A percentile compares a stretch with the other conserved stretches of the same genome.
phyloP scores from a whole-genome alignment of 805 yeast species.

The Starmerella bacillaris region DNA sequence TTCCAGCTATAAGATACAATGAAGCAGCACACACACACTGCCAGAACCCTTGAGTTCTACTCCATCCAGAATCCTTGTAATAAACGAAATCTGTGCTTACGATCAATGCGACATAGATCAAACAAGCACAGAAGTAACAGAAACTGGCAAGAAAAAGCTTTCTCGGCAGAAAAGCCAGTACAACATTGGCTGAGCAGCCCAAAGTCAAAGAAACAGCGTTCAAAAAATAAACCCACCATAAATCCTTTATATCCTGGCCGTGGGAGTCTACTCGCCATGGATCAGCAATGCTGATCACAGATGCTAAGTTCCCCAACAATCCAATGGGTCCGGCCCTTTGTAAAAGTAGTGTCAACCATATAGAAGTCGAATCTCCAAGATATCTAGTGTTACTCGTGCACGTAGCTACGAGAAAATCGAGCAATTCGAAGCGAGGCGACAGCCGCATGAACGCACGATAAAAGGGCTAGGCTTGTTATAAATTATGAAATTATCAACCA shows the following conservation, averaged over 20 bases:
- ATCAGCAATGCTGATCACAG: constrained; percentile 12
- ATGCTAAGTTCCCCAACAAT: constrained; percentile 13
- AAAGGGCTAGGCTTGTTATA: no score
- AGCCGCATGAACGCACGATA: no score
- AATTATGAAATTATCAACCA: no score
- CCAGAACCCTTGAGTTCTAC: constrained; percentile 55
- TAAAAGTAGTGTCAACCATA: constrained; percentile 1
- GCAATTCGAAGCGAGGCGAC: background rate
- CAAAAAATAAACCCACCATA: constrained; percentile 30
- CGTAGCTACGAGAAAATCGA: background rate
- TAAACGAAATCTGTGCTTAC: constrained; percentile 24
- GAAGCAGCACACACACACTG: constrained; percentile 49
- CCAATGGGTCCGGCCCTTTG: constrained; percentile 14
- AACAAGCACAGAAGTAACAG: constrained; percentile 47
- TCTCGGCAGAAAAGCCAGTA: constrained; percentile 49
- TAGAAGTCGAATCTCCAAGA: background rate
- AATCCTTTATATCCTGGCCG: constrained; percentile 4
- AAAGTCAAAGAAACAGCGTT: constrained; percentile 46
- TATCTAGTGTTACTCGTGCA: background rate
- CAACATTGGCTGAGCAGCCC: constrained; percentile 50
- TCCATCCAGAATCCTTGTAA: constrained; percentile 16
- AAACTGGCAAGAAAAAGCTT: constrained; percentile 29
- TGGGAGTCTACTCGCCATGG: constrained; percentile 11
- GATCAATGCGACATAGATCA: constrained; percentile 34
- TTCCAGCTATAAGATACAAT: constrained; percentile 39